phyloP scores from a whole-genome alignment of 2,329 filamentous ascomycete genomes.

The Podosphaera xanthii region DNA sequence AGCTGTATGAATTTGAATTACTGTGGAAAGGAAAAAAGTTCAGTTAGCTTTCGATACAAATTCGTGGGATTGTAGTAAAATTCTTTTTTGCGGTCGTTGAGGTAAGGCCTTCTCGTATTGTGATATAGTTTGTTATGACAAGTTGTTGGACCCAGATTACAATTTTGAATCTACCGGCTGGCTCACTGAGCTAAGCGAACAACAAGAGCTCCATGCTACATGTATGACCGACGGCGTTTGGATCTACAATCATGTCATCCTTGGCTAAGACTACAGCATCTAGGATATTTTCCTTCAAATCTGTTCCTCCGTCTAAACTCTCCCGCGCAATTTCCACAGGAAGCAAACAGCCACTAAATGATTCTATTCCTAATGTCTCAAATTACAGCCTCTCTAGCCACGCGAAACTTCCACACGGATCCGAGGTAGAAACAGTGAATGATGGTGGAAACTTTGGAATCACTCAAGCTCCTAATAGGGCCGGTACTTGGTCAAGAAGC shows the following conservation, averaged over 20 bases:
- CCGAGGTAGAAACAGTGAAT: conserved; percentile 23
- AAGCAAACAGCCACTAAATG: conserved; percentile 18
- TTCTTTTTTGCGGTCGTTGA: neutral
- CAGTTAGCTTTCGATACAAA: neutral
- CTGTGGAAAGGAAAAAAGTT: neutral
- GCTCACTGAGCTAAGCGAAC: neutral
- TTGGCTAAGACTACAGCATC: neutral
- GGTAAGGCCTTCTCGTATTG: neutral
- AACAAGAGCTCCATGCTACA: too few relatives aligned
- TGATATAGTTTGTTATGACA: neutral
- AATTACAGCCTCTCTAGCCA: conserved; percentile 24
- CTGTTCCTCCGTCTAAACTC: conserved; percentile 7
- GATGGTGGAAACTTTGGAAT: conserved; percentile 15
- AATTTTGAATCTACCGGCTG: neutral
- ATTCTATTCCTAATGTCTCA: conserved; percentile 30
- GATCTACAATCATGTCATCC: conserved; percentile 18
- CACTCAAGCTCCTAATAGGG: conserved; percentile 66
- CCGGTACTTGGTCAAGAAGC: conserved; percentile 59
- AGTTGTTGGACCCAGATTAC: neutral
- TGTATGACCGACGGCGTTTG: neutral
- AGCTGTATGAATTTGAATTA: neutral
- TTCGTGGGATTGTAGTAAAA: too few relatives aligned
- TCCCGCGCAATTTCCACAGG: conserved; percentile 24
- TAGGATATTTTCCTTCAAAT: too few relatives aligned
- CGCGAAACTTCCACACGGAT: too few relatives aligned